phyloP scores from a whole-genome alignment of 768 basidiomycete species.

The Calvatia gigantea region DNA sequence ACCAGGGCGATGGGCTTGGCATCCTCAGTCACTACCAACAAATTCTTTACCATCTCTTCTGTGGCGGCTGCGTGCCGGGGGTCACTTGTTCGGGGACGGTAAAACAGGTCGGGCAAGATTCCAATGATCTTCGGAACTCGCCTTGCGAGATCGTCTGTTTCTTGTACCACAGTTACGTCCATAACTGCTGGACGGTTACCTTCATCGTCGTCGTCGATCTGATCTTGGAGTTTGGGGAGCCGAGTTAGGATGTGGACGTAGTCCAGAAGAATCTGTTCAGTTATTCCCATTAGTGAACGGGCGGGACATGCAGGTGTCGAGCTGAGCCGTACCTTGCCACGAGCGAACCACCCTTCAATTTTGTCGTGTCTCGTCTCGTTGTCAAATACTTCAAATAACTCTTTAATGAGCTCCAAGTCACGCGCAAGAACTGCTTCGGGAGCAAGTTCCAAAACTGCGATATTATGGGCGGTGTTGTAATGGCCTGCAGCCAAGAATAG shows the following conservation, averaged over 20 bases:
- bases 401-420: constrained; percentile 58
- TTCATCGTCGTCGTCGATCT: constrained; percentile 33
- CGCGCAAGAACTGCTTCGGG: constrained; percentile 80
- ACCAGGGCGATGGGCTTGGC: constrained; percentile 61
- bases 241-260: constrained; percentile 63
- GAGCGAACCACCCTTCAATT: constrained; percentile 74
- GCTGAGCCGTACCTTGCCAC: constrained; percentile 65
- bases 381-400: constrained; percentile 66
- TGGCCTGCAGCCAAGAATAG: constrained; percentile 68
- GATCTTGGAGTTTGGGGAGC: constrained; percentile 50
- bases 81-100: constrained; percentile 46
- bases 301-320: constrained; percentile 3
- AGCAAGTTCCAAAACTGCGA: constrained; percentile 83
- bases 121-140: constrained; percentile 63
- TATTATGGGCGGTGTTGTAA: constrained; percentile 72
- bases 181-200: constrained; percentile 26
- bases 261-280: constrained; percentile 60
- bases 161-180: constrained; percentile 43
- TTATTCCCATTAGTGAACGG: neutral
- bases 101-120: constrained; percentile 64
- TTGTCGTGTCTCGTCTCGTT: constrained; percentile 35
- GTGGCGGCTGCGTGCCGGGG: constrained; percentile 67
- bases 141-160: constrained; percentile 59
- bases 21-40: constrained; percentile 58
- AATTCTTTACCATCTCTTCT: constrained; percentile 66